Conservation (phyloP, 164 flowering plant genomes). For the Macadamia tetraphylla region DNA sequence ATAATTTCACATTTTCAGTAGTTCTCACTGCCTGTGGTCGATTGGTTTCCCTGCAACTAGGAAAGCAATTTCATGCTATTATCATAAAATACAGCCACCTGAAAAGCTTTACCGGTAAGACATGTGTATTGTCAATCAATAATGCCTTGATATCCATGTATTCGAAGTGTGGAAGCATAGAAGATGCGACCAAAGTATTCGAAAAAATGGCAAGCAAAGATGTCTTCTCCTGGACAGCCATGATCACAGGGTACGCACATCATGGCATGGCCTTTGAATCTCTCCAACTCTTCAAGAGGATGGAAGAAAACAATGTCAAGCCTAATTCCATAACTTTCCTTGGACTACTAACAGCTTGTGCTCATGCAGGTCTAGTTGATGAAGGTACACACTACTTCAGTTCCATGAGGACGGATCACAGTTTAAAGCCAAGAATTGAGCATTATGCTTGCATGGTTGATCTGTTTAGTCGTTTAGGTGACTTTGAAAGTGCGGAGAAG, state of each 20-base stretch:
- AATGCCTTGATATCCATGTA: conserved; percentile 35
- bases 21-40: conserved; percentile 29
- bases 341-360: conserved; percentile 30
- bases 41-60: conserved; percentile 21
- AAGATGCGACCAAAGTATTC: conserved; percentile 23
- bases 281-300: conserved; percentile 22
- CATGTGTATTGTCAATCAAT: conserved; percentile 15
- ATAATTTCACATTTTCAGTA: conserved; percentile 28
- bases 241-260: conserved; percentile 30
- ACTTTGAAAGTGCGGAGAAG: conserved; percentile 18
- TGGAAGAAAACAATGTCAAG: conserved; percentile 17
- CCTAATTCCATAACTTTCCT: conserved; percentile 32
- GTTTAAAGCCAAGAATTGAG: conserved; percentile 23
- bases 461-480: conserved; percentile 28
- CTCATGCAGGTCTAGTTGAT: conserved; percentile 29
- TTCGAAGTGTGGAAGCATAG: conserved; percentile 32
- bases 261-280: conserved; percentile 29
- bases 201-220: conserved; percentile 21
- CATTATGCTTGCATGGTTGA: conserved; percentile 41
- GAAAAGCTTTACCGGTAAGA: not conserved
- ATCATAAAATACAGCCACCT: conserved; percentile 9
- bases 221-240: conserved; percentile 37
- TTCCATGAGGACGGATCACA: conserved; percentile 24
- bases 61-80: conserved; percentile 28
- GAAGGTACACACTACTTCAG: conserved; percentile 23